Percentiles rank a stretch among this genome's conserved stretches.
Conservation (phyloP, 208 protist genomes). For the Wallacemonas sp. region DNA sequence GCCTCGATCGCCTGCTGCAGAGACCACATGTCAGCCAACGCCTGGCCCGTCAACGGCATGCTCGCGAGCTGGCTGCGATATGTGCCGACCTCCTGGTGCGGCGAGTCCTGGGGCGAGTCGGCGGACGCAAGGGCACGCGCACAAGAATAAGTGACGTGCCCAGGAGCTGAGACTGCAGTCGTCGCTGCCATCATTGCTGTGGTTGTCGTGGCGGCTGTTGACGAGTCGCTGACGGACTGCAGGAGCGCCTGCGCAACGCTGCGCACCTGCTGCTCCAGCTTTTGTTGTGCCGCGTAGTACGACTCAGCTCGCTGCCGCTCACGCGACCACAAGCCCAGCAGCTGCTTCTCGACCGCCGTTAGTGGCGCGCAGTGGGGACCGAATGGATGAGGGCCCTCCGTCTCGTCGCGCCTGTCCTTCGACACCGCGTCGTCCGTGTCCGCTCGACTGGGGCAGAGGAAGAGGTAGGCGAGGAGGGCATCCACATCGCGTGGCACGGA, state of each 20-base stretch:
- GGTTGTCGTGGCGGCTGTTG: neutral
- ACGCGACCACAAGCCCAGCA: constrained; percentile 29
- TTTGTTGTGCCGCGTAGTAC: constrained; percentile 28
- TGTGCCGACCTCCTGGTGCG: neutral
- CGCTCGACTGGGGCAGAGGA: neutral
- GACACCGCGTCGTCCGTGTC: neutral
- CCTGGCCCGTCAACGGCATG: constrained; percentile 1
- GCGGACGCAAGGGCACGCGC: too few relatives aligned
- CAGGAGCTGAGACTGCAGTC: neutral
- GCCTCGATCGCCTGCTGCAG: constrained; percentile 25
- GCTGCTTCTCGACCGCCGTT: constrained; percentile 16
- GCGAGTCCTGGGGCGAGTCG: too few relatives aligned
- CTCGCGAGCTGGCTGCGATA: neutral
- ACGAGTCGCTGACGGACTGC: neutral
- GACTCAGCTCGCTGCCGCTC: constrained; percentile 29
- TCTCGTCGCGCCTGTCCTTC: too few relatives aligned
- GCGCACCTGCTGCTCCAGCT: constrained; percentile 29
- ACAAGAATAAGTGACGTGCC: too few relatives aligned
- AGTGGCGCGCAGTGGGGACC: constrained; percentile 1
- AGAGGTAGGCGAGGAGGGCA: constrained; percentile 18
- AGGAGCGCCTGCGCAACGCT: constrained; percentile 25
- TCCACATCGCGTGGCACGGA: constrained; percentile 27
- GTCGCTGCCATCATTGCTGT: too few relatives aligned
- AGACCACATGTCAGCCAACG: constrained; percentile 9
- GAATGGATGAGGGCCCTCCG: neutral